Conservation (phyloP, 2,329 filamentous ascomycete genomes). For the Cryoendolithus antarcticus region DNA sequence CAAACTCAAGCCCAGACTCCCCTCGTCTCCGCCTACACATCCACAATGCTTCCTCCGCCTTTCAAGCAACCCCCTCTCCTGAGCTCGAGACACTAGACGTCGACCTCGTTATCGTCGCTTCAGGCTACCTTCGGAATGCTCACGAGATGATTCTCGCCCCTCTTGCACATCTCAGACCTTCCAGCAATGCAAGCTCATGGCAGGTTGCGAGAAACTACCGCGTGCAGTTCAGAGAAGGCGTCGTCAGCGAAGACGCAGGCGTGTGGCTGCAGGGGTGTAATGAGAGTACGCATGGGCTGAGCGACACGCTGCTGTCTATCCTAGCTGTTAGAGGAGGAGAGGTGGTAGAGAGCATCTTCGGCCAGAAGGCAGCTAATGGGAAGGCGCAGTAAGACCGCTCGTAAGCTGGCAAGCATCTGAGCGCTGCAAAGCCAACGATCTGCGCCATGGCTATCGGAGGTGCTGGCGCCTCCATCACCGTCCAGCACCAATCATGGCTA, state of each 20-base stretch:
- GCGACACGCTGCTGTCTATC: constrained; percentile 26
- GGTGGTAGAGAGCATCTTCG: constrained; percentile 27
- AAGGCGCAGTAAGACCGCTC: no score
- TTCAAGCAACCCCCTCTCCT: constrained; percentile 26
- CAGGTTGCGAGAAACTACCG: constrained; percentile 66
- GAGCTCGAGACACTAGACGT: constrained; percentile 55
- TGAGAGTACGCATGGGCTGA: constrained; percentile 80
- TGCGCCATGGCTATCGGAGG: no score
- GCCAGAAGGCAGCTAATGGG: constrained; percentile 3
- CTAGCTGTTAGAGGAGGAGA: constrained; percentile 25
- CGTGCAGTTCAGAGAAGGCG: constrained; percentile 55
- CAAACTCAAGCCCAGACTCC: constrained; percentile 24
- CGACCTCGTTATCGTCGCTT: constrained; percentile 74
- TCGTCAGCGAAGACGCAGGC: constrained; percentile 61
- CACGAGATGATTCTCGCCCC: constrained; percentile 66
- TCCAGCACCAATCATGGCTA: no score
- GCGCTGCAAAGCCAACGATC: no score
- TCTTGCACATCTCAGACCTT: constrained; percentile 54
- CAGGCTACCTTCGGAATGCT: constrained; percentile 67
- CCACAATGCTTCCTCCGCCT: constrained; percentile 36
- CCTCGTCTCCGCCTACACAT: constrained; percentile 45
- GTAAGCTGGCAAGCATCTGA: no score
- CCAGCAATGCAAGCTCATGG: constrained; percentile 41
- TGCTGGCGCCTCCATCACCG: no score
- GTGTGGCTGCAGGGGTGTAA: constrained; percentile 92